These are phyloP conservation scores for Hypoxylon lienhwacheense DNA, from an alignment of 495 filamentous ascomycete species.

Conservation along the genomic window DNA sequence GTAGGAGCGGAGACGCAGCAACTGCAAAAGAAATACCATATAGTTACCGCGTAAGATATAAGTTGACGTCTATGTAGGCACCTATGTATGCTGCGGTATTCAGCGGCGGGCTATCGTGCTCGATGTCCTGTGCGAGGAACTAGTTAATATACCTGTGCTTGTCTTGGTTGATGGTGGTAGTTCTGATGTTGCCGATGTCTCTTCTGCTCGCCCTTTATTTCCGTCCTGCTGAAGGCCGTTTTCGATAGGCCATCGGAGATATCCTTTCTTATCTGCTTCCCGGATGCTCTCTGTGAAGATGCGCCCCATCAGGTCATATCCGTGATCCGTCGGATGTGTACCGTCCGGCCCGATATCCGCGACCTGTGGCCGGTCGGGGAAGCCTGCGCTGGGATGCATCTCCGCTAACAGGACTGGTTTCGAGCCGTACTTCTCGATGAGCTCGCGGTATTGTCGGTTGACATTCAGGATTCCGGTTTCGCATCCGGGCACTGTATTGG, in stretches of 20 bases:
- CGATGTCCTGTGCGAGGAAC: neutral
- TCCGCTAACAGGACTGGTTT: constrained; percentile 37
- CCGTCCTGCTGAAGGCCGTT: constrained; percentile 39
- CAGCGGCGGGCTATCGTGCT: neutral
- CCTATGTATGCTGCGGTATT: neutral
- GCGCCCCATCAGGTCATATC: constrained; percentile 50
- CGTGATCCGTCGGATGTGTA: constrained; percentile 47
- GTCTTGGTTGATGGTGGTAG: constrained; percentile 12
- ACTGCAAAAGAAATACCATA: too few relatives aligned
- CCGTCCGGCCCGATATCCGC: constrained; percentile 37
- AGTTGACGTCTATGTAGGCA: too few relatives aligned
- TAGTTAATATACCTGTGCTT: neutral
- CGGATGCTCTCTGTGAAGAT: constrained; percentile 43
- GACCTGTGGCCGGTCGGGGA: constrained; percentile 21
- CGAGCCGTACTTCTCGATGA: constrained; percentile 31
- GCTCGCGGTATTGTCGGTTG: constrained; percentile 39
- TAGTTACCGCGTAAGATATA: too few relatives aligned
- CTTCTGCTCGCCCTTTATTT: constrained; percentile 22
- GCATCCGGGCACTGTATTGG: constrained; percentile 40
- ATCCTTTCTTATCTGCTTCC: constrained; percentile 40
- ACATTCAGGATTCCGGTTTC: constrained; percentile 42
- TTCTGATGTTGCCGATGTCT: constrained; percentile 16
- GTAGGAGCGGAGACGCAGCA: too few relatives aligned
- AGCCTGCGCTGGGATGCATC: constrained; percentile 36
- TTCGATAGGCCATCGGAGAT: constrained; percentile 40